Evolutionary conservation across 2,329 filamentous ascomycete genomes (phyloP).

Genomic region (Pseudogymnoascus sp.): DNA sequence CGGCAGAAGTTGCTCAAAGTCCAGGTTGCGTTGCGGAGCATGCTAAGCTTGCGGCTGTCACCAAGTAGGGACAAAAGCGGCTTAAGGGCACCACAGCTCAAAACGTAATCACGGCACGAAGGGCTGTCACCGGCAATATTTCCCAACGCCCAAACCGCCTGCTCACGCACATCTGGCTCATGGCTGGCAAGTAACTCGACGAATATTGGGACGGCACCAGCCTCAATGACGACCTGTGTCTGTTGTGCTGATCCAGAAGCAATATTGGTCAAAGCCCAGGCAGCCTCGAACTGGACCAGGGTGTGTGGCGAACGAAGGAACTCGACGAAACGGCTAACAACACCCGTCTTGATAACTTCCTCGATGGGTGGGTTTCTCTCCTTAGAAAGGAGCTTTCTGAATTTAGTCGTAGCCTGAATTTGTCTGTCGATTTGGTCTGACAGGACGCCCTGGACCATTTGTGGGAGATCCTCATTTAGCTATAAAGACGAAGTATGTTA

Average conservation of each 20-base stretch:
- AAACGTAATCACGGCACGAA: slow-evolving; percentile 91
- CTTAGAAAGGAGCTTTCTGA: slow-evolving; percentile 95
- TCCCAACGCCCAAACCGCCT: slow-evolving; percentile 95
- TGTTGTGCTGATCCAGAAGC: slow-evolving; percentile 94
- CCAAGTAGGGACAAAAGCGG: slow-evolving; percentile 84
- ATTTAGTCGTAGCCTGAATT: slow-evolving; percentile 96
- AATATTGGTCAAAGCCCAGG: slow-evolving; percentile 98
- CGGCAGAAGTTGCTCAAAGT: slow-evolving; percentile 99
- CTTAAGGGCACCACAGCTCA: slow-evolving; percentile 82
- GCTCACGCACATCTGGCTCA: slow-evolving; percentile 94
- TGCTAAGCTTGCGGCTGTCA: slow-evolving; percentile 97
- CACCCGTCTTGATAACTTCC: slow-evolving; percentile 97
- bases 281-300: slow-evolving; percentile 96
- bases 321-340: slow-evolving; percentile 94
- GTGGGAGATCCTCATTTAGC: slow-evolving; percentile 95
- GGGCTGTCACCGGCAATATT: slow-evolving; percentile 99
- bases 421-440: slow-evolving; percentile 97
- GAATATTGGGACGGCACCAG: slow-evolving; percentile 95
- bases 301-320: slow-evolving; percentile 97
- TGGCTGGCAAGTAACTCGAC: slow-evolving; percentile 92
- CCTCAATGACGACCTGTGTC: slow-evolving; percentile 98
- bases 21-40: slow-evolving; percentile 98
- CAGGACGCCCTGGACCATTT: slow-evolving; percentile 97
- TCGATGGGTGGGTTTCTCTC: slow-evolving; percentile 99
- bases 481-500: slow-evolving; percentile 33